Conservation (phyloP, 2,329 filamentous ascomycete genomes). For the Colletotrichum lini region DNA sequence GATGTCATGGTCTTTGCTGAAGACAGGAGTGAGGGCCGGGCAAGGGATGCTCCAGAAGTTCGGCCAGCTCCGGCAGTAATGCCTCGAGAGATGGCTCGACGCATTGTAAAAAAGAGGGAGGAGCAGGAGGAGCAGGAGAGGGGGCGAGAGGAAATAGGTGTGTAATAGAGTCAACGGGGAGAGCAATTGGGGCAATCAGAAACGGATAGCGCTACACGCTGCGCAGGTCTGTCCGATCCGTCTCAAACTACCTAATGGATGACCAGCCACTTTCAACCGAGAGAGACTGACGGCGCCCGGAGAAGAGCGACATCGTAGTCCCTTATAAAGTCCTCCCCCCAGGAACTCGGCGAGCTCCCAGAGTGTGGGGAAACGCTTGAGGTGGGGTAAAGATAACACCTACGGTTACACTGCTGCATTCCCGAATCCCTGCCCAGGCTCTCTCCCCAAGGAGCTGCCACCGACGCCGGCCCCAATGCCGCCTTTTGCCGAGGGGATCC, state of each 20-base stretch:
- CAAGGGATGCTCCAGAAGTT: constrained; percentile 48
- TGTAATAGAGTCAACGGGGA: constrained; percentile 17
- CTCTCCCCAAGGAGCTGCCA: constrained; percentile 31
- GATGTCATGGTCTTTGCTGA: constrained; percentile 44
- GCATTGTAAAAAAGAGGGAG: constrained; percentile 55
- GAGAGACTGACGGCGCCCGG: constrained; percentile 13
- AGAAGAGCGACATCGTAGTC: constrained; percentile 38
- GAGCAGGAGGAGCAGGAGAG: not conserved
- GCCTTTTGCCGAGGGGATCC: constrained; percentile 41
- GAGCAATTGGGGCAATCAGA: constrained; percentile 28
- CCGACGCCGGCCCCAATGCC: constrained; percentile 42
- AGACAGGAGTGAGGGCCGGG: constrained; percentile 47
- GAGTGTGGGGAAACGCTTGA: constrained; percentile 40
- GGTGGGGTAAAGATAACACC: constrained; percentile 39
- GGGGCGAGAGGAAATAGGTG: constrained; percentile 3
- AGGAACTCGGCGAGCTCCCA: constrained; percentile 35
- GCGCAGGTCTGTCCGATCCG: constrained; percentile 13
- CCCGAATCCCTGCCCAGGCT: constrained; percentile 19
- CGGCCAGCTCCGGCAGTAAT: constrained; percentile 53
- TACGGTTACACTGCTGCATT: constrained; percentile 12
- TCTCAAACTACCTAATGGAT: constrained; percentile 34
- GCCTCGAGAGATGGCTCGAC: constrained; percentile 61
- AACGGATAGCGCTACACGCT: constrained; percentile 24
- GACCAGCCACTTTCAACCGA: constrained; percentile 32
- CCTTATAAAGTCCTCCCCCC: constrained; percentile 37